Evolutionary conservation across 2,329 filamentous ascomycete genomes (phyloP), one percentile per base, ranked within the genome.

Genomic region (Colletotrichum truncatum): DNA sequence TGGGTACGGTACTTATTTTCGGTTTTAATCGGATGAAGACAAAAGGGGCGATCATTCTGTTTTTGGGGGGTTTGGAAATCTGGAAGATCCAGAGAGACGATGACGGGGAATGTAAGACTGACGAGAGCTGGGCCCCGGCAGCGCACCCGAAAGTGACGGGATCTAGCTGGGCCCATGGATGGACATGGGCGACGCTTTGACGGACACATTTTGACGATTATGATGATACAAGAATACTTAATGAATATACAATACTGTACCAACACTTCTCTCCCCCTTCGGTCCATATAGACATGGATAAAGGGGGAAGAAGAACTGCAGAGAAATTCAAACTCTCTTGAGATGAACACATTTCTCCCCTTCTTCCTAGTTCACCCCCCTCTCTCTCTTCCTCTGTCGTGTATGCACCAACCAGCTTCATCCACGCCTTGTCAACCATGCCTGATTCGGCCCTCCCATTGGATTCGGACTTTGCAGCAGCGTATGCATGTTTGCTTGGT

Each of bases 11-110:
- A 55, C 55, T 55, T 14, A 28, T 34, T 55, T 45, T 21, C 28
- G 43, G 41, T 23, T n/a, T n/a, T 51, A 26, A 62, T 66, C 57
- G 49, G 63, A 46, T 41, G 57, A 45, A 28, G 38, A 43, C n/a
- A 46, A 18, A 21, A 43, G 21, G 30, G 8, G 39, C 26, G 34
- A n/a, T 26, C 18, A 34, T 43, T 45, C n/a, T 23, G 45, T 32
- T 10, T 23, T n/a, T n/a, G n/a, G n/a, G n/a, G 11, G 6, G 4
- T n/a, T 16, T 8, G 49, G 26, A 38, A 36, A 25, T 6, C 21
- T 18, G 12, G 21, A 34, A 21, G 43, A 34, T 28, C 14, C n/a
- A 25, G 26, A 39, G n/a, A n/a, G n/a, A 55, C 21, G 18, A 36
- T 8, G 26, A 16, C 34, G 23, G 25, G 30, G 30, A 25, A 32